Base-by-base conservation (phyloP, 768 basidiomycete species). In the Trametes cingulata region DNA sequence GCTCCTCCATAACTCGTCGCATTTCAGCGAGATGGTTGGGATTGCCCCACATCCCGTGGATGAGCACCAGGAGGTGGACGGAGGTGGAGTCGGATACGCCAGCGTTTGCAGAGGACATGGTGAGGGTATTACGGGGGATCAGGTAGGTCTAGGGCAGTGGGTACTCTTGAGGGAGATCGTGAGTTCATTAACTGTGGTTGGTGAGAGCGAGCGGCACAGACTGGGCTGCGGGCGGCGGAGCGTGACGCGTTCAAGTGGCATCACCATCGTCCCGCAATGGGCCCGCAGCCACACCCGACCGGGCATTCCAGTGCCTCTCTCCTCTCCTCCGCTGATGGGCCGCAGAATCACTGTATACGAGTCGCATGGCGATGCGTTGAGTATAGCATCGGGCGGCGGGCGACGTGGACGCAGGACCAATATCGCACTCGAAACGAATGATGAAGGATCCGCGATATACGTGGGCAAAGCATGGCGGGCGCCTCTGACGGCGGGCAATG, bases 31-130 rank as follows among this genome's bases (percentile, higher is more conserved):
- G 77, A 71, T 94, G 86, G 36, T 60, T 61, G 0, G 90, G 85
- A 65, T 85, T 81, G 0, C 92, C 93, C 93, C 91, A 94, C 85
- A 95, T 91, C 39, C 93, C 80, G 39, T 82, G 80, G 39, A 81
- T 71, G 56, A 81, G 76, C 20, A 78, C 78, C 8, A 81, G 74
- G 12, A 81, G 66, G 61, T 81, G 80, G 14, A 78, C 68, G 27
- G 24, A 15, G 7, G 37, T 52, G 62, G 49, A 27, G 70, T 33
- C 67, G 75, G 27, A 27, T 5, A 8, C 36, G 52, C 33, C 22
- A 24, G 33, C 22, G 22, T 20, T 48, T 25, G 51, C 52, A 4
- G 56, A 55, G 2, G 62, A 56, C 65, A 65, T 68, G 40, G 51
- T 9, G 41, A 22, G 19, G 25, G 39, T 33, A 39, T 33, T 25